Percentiles rank a stretch among this genome's conserved stretches.
Conservation (phyloP, 768 basidiomycete species). For the Lactifluus pinguis region DNA sequence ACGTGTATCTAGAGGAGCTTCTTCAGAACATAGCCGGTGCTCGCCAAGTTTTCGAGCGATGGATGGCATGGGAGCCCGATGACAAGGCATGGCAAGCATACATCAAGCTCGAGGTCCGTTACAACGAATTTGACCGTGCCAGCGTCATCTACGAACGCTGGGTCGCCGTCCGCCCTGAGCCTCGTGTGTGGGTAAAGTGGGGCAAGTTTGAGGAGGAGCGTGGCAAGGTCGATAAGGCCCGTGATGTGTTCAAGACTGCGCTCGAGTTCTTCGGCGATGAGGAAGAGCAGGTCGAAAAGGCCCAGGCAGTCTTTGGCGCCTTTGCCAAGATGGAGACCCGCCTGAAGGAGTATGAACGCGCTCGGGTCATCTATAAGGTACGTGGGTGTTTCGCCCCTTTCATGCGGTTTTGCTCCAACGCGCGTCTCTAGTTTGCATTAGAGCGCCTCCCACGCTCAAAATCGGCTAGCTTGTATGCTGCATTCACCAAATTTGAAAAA, state of each 20-base stretch:
- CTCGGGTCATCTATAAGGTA: conserved; percentile 95
- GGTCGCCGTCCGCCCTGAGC: conserved; percentile 64
- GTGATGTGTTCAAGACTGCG: conserved; percentile 59
- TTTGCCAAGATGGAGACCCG: conserved; percentile 98
- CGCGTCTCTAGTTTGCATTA: conserved; percentile 70
- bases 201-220: conserved; percentile 58
- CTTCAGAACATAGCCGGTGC: conserved; percentile 94
- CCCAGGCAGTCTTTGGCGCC: conserved; percentile 85
- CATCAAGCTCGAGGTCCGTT: conserved; percentile 94
- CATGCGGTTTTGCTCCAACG: neutral
- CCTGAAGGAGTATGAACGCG: conserved; percentile 93
- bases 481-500: conserved; percentile 97
- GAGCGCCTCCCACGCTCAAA: conserved; percentile 88
- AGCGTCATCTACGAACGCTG: conserved; percentile 90
- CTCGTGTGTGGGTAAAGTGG: conserved; percentile 59
- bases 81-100: conserved; percentile 99
- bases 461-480: conserved; percentile 76
- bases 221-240: conserved; percentile 49
- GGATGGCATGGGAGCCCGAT: conserved; percentile 99
- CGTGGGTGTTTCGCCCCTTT: conserved; percentile 18
- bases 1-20: conserved; percentile 96
- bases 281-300: conserved; percentile 59
- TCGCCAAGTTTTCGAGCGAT: conserved; percentile 95
- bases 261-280: conserved; percentile 57
- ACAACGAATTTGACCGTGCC: conserved; percentile 84